Base-by-base conservation (phyloP, 2,329 filamentous ascomycete genomes). In the Penicillium sp. region DNA sequence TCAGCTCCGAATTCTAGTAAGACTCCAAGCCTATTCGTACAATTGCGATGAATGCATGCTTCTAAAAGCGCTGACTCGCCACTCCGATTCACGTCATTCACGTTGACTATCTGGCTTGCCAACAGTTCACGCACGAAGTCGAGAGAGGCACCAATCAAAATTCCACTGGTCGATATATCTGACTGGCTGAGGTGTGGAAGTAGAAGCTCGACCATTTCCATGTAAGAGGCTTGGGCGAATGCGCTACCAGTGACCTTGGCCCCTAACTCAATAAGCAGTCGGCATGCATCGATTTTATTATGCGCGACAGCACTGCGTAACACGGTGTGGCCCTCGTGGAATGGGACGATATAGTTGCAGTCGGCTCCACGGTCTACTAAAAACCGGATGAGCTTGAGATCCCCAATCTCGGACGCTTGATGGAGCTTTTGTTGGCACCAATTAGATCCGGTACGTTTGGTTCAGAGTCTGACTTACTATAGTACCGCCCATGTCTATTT, bases 231-330 rank as follows among this genome's bases (percentile, higher is more conserved):
- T 30, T 28, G 21, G 21, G 3, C 35, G 7, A 51, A 51, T 12
- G 49, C 35, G 1, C 23, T 43, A 12, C 20, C 20, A 43, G 49
- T 51, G 23, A 42, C 35, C 4, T 16, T n/a, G 23, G 49, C 49
- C 7, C 23, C 49, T 16, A 51, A 52, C 9, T 43, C 38, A 30
- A 52, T 43, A 43, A 43, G 35, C n/a, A 52, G 38, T 52, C 38
- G 1, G 16, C 35, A 52, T 43, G 38, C n/a, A n/a, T n/a, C 35
- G n/a, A 52, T 45, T 33, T 45, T 21, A 21, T 52, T 43, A 52
- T 21, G n/a, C n/a, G n/a, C n/a, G n/a, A n/a, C n/a, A 43, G 49
- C 35, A 43, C n/a, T 20, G n/a, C 5, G 8, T 52, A 52, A n/a
- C 38, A 52, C 35, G 20, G 23, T 52, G 4, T 43, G 8, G 2